phyloP scores from a whole-genome alignment of 1,284 basidiomycete species.

The Inonotus hispidus region DNA sequence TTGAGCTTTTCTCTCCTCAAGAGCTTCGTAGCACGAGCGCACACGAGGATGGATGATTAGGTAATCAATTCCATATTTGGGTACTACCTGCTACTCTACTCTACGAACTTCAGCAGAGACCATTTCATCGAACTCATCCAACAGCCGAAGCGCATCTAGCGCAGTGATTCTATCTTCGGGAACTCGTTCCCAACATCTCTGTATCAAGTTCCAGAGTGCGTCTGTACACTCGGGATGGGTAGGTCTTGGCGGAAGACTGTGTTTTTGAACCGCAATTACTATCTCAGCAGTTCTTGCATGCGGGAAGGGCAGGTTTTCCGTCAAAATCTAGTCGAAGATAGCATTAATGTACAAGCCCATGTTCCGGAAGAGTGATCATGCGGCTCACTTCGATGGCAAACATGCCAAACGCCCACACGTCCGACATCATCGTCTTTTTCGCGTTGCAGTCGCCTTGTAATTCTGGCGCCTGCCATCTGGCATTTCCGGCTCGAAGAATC shows the following conservation, averaged over 20 bases:
- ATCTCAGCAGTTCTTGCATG: background rate
- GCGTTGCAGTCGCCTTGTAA: background rate
- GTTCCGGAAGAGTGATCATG: background rate
- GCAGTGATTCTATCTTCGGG: conserved; percentile 1
- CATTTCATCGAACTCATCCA: background rate
- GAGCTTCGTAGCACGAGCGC: conserved; percentile 3
- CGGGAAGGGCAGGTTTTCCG: conserved; percentile 6
- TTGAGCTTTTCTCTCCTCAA: background rate
- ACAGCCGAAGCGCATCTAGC: background rate
- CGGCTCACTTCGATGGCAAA: conserved; percentile 1
- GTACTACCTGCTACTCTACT: background rate
- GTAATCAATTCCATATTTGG: background rate
- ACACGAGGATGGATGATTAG: conserved; percentile 1
- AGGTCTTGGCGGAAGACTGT: conserved; percentile 1
- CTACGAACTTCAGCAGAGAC: background rate
- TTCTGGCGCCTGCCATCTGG: conserved; percentile 7
- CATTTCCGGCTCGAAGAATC: conserved; percentile 7
- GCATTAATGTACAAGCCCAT: too few relatives aligned
- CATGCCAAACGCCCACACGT: conserved; percentile 17
- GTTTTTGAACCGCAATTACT: background rate
- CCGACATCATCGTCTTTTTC: background rate
- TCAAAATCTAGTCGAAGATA: conserved; percentile 5
- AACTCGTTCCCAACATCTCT: background rate
- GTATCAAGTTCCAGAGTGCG: background rate
- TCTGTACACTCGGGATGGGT: conserved; percentile 1